Conservation (phyloP, 192 early-diverging fungal species). For the Coemansia furcata region DNA sequence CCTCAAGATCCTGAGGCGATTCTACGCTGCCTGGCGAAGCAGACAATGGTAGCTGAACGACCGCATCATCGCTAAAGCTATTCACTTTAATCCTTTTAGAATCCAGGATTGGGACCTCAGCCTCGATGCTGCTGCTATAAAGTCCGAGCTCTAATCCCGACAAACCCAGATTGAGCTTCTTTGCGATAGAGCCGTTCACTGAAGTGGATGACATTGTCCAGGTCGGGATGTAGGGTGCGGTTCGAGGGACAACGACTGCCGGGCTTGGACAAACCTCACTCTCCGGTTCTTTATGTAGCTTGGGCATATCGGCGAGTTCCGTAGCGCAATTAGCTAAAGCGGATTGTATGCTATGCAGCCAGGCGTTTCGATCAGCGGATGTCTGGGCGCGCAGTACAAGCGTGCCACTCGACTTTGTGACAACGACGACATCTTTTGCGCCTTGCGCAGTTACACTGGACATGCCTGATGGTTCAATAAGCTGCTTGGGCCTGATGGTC, state of each 20-base stretch:
- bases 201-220: not conserved
- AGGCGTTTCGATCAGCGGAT: constrained; percentile 14
- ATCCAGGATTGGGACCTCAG: not conserved
- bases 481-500: constrained; percentile 20
- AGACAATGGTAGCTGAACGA: not conserved
- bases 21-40: not conserved
- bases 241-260: not conserved
- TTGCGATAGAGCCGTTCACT: not conserved
- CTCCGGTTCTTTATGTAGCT: not conserved
- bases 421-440: constrained; percentile 30
- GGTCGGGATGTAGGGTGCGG: not conserved
- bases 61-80: not conserved
- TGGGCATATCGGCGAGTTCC: not conserved
- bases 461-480: constrained; percentile 16
- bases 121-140: not conserved
- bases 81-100: not conserved
- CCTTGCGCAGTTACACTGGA: constrained; percentile 16
- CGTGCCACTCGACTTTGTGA: constrained; percentile 3
- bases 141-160: not conserved
- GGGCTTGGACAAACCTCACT: not conserved
- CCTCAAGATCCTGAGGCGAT: constrained; percentile 2
- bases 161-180: not conserved
- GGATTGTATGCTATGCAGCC: not conserved
- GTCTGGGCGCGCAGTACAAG: constrained; percentile 35
- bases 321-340: not conserved